A percentile compares a stretch with the other conserved stretches of the same genome.
phyloP scores from a whole-genome alignment of 805 yeast species.

The Kluyveromyces aestuarii region DNA sequence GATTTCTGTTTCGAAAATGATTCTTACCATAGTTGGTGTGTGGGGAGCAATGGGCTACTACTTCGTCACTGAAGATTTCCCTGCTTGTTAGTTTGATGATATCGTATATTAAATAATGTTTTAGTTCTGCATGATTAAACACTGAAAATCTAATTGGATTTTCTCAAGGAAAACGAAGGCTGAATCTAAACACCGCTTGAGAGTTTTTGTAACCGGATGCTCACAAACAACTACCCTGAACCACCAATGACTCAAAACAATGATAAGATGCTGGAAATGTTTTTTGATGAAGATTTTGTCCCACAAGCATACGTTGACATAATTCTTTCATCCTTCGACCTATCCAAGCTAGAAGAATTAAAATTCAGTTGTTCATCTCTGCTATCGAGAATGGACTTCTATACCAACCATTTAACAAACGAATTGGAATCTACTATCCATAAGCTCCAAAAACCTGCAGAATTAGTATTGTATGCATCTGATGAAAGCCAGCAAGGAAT shows the following conservation, averaged over 20 bases:
- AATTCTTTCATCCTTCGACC: constrained; percentile 36
- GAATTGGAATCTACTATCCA: constrained; percentile 44
- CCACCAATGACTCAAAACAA: constrained; percentile 5
- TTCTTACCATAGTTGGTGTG: neutral
- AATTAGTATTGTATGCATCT: constrained; percentile 33
- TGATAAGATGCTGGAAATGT: constrained; percentile 49
- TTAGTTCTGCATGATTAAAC: too few species aligned
- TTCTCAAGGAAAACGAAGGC: too few species aligned
- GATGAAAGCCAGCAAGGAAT: constrained; percentile 29
- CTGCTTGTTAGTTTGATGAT: too few species aligned
- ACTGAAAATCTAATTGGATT: too few species aligned
- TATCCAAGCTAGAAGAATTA: constrained; percentile 29
- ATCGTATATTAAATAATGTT: too few species aligned
- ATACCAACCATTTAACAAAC: constrained; percentile 47
- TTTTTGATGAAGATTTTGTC: constrained; percentile 56
- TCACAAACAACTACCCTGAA: too few species aligned
- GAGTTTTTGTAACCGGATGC: too few species aligned
- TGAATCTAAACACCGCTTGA: too few species aligned
- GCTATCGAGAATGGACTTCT: constrained; percentile 51
- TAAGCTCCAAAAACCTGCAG: constrained; percentile 41
- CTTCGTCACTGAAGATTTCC: neutral
- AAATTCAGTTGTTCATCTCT: constrained; percentile 43
- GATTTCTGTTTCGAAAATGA: constrained; percentile 1
- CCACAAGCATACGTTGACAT: constrained; percentile 62
- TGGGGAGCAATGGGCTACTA: neutral